Evolutionary conservation across 1,284 basidiomycete genomes (phyloP), one percentile per base, ranked within the genome.

Genomic region (Boletus sp.): DNA sequence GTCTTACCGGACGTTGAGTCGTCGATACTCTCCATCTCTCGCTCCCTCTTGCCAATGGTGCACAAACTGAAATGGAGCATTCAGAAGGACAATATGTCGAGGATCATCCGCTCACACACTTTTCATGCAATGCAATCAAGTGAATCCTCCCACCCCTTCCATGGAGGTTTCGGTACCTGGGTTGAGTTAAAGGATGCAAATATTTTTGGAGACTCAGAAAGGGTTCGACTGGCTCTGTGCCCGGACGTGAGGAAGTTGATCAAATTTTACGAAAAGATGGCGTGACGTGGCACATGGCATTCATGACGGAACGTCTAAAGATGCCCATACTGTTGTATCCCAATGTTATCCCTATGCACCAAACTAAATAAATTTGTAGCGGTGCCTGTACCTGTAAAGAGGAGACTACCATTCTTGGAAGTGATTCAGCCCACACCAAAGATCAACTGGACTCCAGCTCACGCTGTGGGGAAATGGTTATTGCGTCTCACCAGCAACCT

Each of bases 181-280:
- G 60, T 82, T 36, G 81, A 82, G 58, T 64, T 62, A 19, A 70
- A 66, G 46, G 77, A 74, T 8, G 64, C 68, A 44, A 69, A 70
- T 34, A 67, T 82, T 41, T 68, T 81, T 13, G 69, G 72, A 41
- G 83, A 85, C 51, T 72, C 72, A 17, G 83, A 87, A 64, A 74
- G 82, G 42, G 71, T 84, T 14, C 67, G 83, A 47, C 71, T 86
- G 25, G 83, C 83, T 14, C 64, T 85, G 32, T 87, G 84, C 57
- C 84, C 83, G 1, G 74, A 75, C 46, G 72, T 85, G 20, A 73
- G 69, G 60, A 76, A 74, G 62, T 74, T 76, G 29, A 74, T 82
- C 26, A 69, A 68, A 44, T 79, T 80, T 56, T 87, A 80, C 57
- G 84, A 87, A 60, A 60, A 55, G 29, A 63, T 77, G 64, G 38